phyloP scores from a whole-genome alignment of 1,284 basidiomycete species.

The Abortiporus biennis region DNA sequence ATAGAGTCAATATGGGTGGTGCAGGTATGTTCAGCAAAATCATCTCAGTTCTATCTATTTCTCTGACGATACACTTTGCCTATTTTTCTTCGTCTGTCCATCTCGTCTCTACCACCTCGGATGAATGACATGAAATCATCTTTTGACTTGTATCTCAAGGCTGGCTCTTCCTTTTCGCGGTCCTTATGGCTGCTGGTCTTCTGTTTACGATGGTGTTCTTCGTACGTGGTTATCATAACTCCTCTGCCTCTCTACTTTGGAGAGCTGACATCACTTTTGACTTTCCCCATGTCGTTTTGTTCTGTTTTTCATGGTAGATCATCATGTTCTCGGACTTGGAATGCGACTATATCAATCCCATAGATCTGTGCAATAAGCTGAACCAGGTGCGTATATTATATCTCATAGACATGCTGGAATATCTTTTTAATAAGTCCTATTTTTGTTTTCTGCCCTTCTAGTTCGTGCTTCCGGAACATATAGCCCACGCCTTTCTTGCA shows the following conservation, averaged over 20 bases:
- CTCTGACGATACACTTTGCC: too few species aligned
- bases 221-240: constrained; percentile 47
- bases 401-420: too few species aligned
- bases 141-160: constrained; percentile 37
- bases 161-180: constrained; percentile 92
- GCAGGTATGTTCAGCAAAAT: constrained; percentile 23
- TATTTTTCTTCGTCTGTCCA: too few species aligned
- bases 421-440: neutral
- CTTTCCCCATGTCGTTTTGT: neutral
- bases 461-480: constrained; percentile 98
- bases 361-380: constrained; percentile 99
- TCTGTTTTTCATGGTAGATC: constrained; percentile 55
- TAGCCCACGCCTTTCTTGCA: constrained; percentile 88
- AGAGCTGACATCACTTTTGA: neutral
- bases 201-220: constrained; percentile 99
- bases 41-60: too few species aligned
- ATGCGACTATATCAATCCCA: constrained; percentile 99
- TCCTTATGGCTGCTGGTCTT: constrained; percentile 87
- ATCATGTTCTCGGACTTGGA: constrained; percentile 99
- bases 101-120: too few species aligned
- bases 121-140: too few species aligned
- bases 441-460: constrained; percentile 29
- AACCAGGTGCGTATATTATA: constrained; percentile 69
- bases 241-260: neutral
- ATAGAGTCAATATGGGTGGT: constrained; percentile 22